Evolutionary conservation across 345 rosid genomes (phyloP).

Genomic region (Eucalyptus erythrocorys): DNA sequence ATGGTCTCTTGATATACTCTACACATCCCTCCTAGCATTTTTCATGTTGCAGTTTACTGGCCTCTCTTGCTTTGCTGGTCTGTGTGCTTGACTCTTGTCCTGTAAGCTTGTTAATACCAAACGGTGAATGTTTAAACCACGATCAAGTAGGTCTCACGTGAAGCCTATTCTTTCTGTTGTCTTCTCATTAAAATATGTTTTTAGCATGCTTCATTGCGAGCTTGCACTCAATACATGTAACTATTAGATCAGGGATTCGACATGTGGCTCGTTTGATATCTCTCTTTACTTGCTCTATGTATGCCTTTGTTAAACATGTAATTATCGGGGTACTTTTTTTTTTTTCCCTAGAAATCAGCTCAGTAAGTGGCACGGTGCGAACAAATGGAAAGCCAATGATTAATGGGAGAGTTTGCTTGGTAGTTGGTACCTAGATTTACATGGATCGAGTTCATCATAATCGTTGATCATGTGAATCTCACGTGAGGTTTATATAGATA

Average conservation of each 20-base stretch:
- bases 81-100: neutral
- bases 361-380: accelerated
- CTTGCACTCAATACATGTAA: neutral
- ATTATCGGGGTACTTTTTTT: too few relatives aligned
- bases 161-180: neutral
- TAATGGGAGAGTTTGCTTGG: neutral
- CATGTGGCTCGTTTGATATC: neutral
- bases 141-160: accelerated
- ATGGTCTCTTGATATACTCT: too few relatives aligned
- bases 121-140: neutral
- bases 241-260: neutral
- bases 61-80: neutral
- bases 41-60: too few relatives aligned
- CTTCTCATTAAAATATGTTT: accelerated
- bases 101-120: neutral
- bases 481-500: accelerated
- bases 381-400: accelerated
- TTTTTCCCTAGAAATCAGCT: neutral
- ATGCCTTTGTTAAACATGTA: neutral
- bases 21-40: neutral
- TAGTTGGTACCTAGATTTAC: accelerated
- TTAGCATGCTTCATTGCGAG: neutral
- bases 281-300: neutral
- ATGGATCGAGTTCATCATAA: accelerated
- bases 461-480: neutral